phyloP scores from a whole-genome alignment of 1,284 basidiomycete genomes.

The Malassezia psittaci region DNA sequence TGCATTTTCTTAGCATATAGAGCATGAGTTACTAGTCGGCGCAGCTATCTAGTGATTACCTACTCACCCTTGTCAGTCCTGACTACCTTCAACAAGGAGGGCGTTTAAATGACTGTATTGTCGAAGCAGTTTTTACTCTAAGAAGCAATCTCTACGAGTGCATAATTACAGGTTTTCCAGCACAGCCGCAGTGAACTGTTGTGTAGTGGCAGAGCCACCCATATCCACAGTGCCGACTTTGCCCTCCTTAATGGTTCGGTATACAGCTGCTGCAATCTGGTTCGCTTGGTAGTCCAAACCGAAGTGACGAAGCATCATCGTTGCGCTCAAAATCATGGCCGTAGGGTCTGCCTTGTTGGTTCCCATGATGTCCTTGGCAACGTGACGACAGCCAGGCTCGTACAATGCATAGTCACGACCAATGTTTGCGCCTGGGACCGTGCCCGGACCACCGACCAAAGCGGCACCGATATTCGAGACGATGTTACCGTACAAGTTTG shows the following conservation, averaged over 20 bases:
- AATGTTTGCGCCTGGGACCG: constrained; percentile 96
- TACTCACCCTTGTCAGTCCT: no score
- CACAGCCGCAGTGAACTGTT: constrained; percentile 46
- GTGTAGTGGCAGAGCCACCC: constrained; percentile 57
- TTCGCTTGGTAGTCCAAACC: constrained; percentile 94
- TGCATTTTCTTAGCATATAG: no score
- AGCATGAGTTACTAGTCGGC: no score
- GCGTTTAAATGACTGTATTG: no score
- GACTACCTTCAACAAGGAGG: no score
- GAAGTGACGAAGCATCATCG: constrained; percentile 97
- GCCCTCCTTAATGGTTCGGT: constrained; percentile 80
- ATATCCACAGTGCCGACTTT: constrained; percentile 89
- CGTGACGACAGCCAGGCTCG: constrained; percentile 97
- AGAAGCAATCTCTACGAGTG: background rate
- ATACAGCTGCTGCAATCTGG: constrained; percentile 81
- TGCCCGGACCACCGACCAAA: constrained; percentile 91
- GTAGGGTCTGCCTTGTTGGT: constrained; percentile 95
- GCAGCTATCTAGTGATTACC: no score
- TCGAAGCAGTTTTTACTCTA: no score
- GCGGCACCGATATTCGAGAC: constrained; percentile 97
- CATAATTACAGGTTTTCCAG: constrained; percentile 32
- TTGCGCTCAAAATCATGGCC: constrained; percentile 92
- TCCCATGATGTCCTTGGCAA: constrained; percentile 95
- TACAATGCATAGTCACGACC: constrained; percentile 95
- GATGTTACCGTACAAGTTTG: constrained; percentile 87